Conservation (phyloP, 2,329 filamentous ascomycete species). For the Domatiomyces globalis region DNA sequence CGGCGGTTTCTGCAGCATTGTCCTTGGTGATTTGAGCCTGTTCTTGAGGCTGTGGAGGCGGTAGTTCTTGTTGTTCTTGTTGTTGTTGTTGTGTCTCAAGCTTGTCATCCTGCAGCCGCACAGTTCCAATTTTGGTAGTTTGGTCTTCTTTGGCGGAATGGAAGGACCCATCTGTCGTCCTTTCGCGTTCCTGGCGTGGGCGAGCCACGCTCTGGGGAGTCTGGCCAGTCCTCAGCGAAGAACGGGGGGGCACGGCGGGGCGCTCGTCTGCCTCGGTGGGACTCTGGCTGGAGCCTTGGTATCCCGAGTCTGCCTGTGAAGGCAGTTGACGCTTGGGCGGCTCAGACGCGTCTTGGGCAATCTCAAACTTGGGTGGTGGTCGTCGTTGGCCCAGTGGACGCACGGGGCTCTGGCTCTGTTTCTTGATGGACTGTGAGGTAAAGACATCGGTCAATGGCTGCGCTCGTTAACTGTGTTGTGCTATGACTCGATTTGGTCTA, state of each 20-base stretch:
- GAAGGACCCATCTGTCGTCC: slow-evolving; percentile 32
- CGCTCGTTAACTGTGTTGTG: slow-evolving; percentile 3
- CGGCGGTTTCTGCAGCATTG: slow-evolving; percentile 11
- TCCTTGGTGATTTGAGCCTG: slow-evolving; percentile 2
- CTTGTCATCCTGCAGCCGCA: slow-evolving; percentile 6
- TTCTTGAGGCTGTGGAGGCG: slow-evolving; percentile 5
- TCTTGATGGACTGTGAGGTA: slow-evolving; percentile 25
- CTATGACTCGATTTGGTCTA: slow-evolving; percentile 9
- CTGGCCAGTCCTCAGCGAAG: not conserved
- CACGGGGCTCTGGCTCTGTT: slow-evolving; percentile 19
- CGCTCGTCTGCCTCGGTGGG: slow-evolving; percentile 26
- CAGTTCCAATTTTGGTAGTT: slow-evolving; percentile 21
- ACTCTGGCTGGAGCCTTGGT: slow-evolving; percentile 32
- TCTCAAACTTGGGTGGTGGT: slow-evolving; percentile 18
- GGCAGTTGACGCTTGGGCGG: slow-evolving; percentile 23
- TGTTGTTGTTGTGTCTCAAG: not conserved
- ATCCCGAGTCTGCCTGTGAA: slow-evolving; percentile 34
- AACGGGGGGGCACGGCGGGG: slow-evolving; percentile 1
- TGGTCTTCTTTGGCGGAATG: slow-evolving; percentile 29
- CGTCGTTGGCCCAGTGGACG: slow-evolving; percentile 24
- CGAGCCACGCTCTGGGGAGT: slow-evolving; percentile 5
- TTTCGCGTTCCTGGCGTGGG: slow-evolving; percentile 20
- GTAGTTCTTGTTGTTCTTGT: slow-evolving; percentile 7
- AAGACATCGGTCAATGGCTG: slow-evolving; percentile 37
- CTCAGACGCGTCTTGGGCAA: slow-evolving; percentile 20